A percentile compares a stretch with the other conserved stretches of the same genome.
phyloP scores from a whole-genome alignment of 805 yeast genomes.

The Starmera pachycereana region DNA sequence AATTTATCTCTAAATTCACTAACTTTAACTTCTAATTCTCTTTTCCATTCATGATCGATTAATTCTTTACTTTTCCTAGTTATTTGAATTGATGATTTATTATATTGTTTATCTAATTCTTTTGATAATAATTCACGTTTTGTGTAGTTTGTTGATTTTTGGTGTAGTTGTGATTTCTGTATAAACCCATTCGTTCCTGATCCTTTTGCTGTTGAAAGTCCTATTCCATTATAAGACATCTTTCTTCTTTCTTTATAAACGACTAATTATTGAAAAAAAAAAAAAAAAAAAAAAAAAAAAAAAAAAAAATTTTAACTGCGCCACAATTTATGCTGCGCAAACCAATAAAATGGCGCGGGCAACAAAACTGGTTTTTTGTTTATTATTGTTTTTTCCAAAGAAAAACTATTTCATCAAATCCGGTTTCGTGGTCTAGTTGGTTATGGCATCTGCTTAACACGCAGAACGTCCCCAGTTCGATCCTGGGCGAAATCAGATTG shows the following conservation, averaged over 20 bases:
- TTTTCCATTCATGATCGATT: conserved; percentile 11
- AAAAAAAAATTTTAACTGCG: too few species aligned
- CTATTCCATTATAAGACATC: conserved; percentile 52
- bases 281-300: too few species aligned
- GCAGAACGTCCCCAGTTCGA: conserved; percentile 99
- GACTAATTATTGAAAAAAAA: too few species aligned
- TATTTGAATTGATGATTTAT: conserved; percentile 3
- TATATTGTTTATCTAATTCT: conserved; percentile 7
- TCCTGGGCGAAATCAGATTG: conserved; percentile 95
- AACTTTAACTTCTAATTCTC: conserved; percentile 26
- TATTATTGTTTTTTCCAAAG: too few species aligned
- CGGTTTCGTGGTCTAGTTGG: conserved; percentile 99
- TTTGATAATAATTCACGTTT: conserved; percentile 26
- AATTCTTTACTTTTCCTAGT: conserved; percentile 10
- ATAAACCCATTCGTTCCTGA: conserved; percentile 56
- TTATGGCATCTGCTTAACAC: conserved; percentile 99
- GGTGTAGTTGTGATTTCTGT: conserved; percentile 25
- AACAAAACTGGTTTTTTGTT: too few species aligned
- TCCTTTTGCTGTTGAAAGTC: conserved; percentile 46
- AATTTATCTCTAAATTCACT: conserved; percentile 40
- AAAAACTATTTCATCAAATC: too few species aligned
- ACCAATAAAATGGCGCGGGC: too few species aligned
- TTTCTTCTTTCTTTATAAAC: background rate
- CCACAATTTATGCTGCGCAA: too few species aligned
- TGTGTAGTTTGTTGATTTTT: conserved; percentile 18